phyloP scores from a whole-genome alignment of 1,284 basidiomycete species.

The Puccinia horiana region DNA sequence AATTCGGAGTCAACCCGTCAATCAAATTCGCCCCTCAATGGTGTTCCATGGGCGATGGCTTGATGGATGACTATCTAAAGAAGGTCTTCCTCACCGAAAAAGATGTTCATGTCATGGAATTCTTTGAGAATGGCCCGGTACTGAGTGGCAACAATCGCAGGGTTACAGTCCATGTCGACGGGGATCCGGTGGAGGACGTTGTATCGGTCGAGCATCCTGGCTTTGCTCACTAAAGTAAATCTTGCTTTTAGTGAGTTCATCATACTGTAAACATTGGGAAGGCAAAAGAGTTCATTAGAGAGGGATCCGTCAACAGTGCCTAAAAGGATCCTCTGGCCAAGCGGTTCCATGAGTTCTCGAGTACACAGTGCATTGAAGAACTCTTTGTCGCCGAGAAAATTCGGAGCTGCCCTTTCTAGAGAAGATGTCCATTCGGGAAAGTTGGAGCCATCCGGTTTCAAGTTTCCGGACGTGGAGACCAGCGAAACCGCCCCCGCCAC shows the following conservation, averaged over 20 bases:
- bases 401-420: background rate
- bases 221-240: background rate
- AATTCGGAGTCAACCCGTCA: background rate
- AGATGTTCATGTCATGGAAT: background rate
- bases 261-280: background rate
- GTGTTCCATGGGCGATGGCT: background rate
- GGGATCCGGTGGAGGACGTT: background rate
- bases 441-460: background rate
- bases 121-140: background rate
- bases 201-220: background rate
- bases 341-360: background rate
- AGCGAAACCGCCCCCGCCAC: too few relatives aligned
- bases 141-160: background rate
- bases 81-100: background rate
- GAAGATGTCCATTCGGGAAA: background rate
- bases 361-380: too few relatives aligned
- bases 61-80: background rate
- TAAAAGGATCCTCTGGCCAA: background rate
- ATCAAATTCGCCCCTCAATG: background rate
- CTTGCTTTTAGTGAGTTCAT: background rate
- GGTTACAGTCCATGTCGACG: background rate
- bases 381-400: background rate
- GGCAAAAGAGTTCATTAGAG: background rate
- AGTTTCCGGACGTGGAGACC: background rate
- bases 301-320: background rate